These are phyloP conservation scores for Euphrasia confusa DNA, from an alignment of 257 asterid species.

Conservation along the genomic window DNA sequence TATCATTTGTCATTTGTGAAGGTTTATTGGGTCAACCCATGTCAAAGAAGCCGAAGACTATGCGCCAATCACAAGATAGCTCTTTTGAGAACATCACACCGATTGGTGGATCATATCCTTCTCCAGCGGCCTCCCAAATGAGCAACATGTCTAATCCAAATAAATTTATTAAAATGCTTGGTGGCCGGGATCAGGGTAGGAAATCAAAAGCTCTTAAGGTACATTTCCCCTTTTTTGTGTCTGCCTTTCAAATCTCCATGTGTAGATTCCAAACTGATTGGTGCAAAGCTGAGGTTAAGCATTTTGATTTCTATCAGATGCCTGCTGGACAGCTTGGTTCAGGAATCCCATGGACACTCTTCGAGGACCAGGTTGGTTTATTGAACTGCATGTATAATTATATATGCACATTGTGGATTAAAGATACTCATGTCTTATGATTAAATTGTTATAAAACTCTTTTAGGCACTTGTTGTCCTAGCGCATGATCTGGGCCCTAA, in stretches of 20 bases:
- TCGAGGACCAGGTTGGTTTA: slow-evolving; percentile 81
- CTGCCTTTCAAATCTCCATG: slow-evolving; percentile 1
- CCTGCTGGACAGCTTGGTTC: slow-evolving; percentile 62
- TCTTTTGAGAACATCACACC: slow-evolving; percentile 59
- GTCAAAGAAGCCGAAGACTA: slow-evolving; percentile 69
- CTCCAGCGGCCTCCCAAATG: slow-evolving; percentile 90
- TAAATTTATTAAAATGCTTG: slow-evolving; percentile 65
- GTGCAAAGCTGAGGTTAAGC: slow-evolving; percentile 22
- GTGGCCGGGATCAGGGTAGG: slow-evolving; percentile 87
- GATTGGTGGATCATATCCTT: slow-evolving; percentile 62
- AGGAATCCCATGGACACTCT: slow-evolving; percentile 80
- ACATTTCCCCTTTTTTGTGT: slow-evolving; percentile 23
- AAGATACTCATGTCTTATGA: background rate
- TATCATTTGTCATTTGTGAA: slow-evolving; percentile 35
- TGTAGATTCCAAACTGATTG: slow-evolving; percentile 14
- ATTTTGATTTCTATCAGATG: slow-evolving; percentile 48
- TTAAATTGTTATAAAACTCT: slow-evolving; percentile 16
- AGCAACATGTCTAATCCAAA: slow-evolving; percentile 79
- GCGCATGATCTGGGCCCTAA: slow-evolving; percentile 97
- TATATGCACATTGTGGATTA: slow-evolving; percentile 17
- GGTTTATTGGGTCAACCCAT: slow-evolving; percentile 80
- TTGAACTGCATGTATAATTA: slow-evolving; percentile 19
- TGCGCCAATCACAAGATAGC: slow-evolving; percentile 61
- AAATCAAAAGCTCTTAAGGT: slow-evolving; percentile 75
- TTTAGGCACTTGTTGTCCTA: slow-evolving; percentile 91